Conservation (phyloP, 1,139 yeast genomes). For the Eremothecium coryli region DNA sequence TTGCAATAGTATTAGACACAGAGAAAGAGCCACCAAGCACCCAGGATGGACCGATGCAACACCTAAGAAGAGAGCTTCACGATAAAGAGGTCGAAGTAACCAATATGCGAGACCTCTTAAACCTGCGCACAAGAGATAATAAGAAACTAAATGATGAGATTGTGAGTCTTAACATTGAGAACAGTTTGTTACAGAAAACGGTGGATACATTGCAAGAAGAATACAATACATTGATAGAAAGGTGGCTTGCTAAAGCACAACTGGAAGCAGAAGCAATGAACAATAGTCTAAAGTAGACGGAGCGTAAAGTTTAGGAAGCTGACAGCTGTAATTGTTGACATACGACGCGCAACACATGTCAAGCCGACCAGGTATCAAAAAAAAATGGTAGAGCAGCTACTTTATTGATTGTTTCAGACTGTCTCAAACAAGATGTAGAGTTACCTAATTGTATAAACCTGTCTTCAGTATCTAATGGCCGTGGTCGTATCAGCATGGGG, state of each 20-base stretch:
- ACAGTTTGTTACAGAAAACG: conserved; percentile 47
- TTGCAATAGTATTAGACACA: neutral
- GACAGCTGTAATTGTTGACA: too few species aligned
- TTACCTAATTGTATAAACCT: too few species aligned
- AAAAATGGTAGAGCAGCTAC: too few species aligned
- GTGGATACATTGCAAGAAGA: conserved; percentile 38
- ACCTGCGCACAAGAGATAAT: conserved; percentile 46
- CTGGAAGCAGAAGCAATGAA: conserved; percentile 54
- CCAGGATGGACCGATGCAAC: conserved; percentile 6
- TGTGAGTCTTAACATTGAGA: conserved; percentile 59
- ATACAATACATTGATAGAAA: conserved; percentile 43
- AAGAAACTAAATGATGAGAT: conserved; percentile 65
- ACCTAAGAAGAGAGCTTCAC: conserved; percentile 14
- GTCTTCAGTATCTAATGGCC: too few species aligned
- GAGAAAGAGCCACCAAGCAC: conserved; percentile 2
- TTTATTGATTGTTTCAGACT: too few species aligned
- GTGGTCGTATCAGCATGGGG: too few species aligned
- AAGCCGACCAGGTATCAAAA: too few species aligned
- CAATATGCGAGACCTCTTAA: conserved; percentile 34
- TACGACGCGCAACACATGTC: too few species aligned
- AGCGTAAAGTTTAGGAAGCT: too few species aligned
- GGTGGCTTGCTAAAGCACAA: conserved; percentile 54
- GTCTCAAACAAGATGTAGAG: too few species aligned
- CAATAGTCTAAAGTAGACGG: conserved; percentile 28
- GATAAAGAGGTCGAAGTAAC: conserved; percentile 15